Conservation (phyloP, 2,329 filamentous ascomycete genomes). For the Akanthomyces dipterigenus region DNA sequence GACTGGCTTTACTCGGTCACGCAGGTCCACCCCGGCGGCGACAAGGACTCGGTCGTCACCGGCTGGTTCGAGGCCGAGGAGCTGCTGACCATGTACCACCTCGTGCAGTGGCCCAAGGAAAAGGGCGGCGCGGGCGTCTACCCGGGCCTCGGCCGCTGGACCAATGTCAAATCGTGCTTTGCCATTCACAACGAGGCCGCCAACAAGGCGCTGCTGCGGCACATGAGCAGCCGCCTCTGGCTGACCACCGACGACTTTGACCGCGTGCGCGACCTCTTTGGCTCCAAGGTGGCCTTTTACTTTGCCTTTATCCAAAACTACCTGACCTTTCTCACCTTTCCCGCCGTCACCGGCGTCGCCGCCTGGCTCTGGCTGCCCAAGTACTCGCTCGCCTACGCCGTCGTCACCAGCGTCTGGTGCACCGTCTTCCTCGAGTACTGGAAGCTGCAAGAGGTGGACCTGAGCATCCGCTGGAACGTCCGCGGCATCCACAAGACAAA, state of each 20-base stretch:
- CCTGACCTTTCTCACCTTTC: constrained; percentile 63
- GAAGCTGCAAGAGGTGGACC: constrained; percentile 68
- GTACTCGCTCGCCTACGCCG: constrained; percentile 64
- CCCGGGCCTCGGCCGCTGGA: constrained; percentile 50
- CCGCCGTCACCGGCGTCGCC: constrained; percentile 59
- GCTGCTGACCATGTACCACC: constrained; percentile 62
- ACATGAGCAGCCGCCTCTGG: constrained; percentile 47
- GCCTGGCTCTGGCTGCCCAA: constrained; percentile 63
- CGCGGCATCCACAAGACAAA: constrained; percentile 62
- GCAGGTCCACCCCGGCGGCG: constrained; percentile 52
- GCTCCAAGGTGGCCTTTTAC: constrained; percentile 67
- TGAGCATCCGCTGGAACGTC: constrained; percentile 67
- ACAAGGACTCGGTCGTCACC: constrained; percentile 46
- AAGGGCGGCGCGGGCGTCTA: constrained; percentile 58
- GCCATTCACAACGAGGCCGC: constrained; percentile 53
- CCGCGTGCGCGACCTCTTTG: constrained; percentile 54
- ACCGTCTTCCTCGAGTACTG: constrained; percentile 72
- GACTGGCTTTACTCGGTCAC: constrained; percentile 70
- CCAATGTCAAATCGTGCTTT: constrained; percentile 54
- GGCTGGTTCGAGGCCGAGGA: constrained; percentile 55
- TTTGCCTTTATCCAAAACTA: constrained; percentile 79
- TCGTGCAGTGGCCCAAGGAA: constrained; percentile 51
- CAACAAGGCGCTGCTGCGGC: constrained; percentile 51
- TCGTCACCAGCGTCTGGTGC: constrained; percentile 62
- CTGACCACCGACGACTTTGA: constrained; percentile 48